Percentiles rank a stretch among this genome's conserved stretches.
Evolutionary conservation across 1,139 yeast species (phyloP).

Genomic region (Blastobotrys arbuscula): DNA sequence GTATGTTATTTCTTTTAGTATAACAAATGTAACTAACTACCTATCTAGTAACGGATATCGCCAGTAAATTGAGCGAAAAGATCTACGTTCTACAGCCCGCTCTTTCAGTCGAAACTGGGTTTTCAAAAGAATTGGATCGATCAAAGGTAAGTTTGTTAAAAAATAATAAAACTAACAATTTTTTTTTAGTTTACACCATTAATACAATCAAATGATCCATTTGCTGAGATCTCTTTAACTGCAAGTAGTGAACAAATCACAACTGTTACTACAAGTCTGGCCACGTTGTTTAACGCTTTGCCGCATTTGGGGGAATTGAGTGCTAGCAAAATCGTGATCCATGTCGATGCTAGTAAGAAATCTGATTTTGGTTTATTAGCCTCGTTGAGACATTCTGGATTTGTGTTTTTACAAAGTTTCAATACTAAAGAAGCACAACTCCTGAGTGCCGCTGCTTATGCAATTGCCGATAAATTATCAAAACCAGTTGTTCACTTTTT

Average conservation of each 20-base stretch:
- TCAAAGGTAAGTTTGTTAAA: slow-evolving; percentile 11
- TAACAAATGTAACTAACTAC: not conserved
- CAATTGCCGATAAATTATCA: slow-evolving; percentile 45
- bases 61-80: slow-evolving; percentile 32
- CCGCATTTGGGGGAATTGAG: slow-evolving; percentile 54
- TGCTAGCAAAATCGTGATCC: slow-evolving; percentile 48
- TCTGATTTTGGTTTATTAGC: slow-evolving; percentile 60
- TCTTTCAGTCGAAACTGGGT: slow-evolving; percentile 41
- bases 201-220: slow-evolving; percentile 51
- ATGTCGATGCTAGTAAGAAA: slow-evolving; percentile 43
- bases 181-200: slow-evolving; percentile 30
- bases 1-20: slow-evolving; percentile 1
- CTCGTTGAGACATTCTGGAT: slow-evolving; percentile 64
- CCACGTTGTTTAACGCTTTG: slow-evolving; percentile 50
- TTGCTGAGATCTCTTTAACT: slow-evolving; percentile 38
- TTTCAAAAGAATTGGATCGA: slow-evolving; percentile 26
- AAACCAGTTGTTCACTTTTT: slow-evolving; percentile 67
- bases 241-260: slow-evolving; percentile 11
- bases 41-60: slow-evolving; percentile 26
- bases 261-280: slow-evolving; percentile 44
- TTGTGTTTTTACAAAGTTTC: slow-evolving; percentile 61
- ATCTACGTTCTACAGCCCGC: slow-evolving; percentile 45
- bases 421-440: slow-evolving; percentile 47
- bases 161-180: not conserved
- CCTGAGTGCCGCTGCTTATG: slow-evolving; percentile 52